Base-by-base conservation (phyloP, 805 yeast genomes). In the Wickerhamiella hasegawae region DNA sequence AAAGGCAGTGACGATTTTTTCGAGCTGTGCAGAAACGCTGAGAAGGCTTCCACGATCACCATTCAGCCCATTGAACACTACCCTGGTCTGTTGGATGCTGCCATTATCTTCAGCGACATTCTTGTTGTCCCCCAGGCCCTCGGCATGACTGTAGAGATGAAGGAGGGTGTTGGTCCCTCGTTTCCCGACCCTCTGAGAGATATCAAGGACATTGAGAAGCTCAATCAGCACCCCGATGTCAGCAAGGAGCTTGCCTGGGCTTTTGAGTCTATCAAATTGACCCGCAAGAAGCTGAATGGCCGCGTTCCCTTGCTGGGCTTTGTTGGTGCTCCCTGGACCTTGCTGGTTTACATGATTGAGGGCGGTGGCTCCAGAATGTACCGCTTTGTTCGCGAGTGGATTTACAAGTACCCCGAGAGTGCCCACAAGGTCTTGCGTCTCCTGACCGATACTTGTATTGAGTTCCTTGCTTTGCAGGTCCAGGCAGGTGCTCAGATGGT, bases 301-400 rank as follows among this genome's bases (percentile, higher is more conserved):
- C 70, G 93, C 49, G 96, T 85, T 10, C 98, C 98, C 20, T 63
- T 90, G 42, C 66, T 90, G 34, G 98, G 98, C 3, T 90, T 90
- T 59, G 80, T 84, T 46, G 98, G 98, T 36, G 95, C 94, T 6
- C 98, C 98, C 38, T 90, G 96, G 95, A 90, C 98, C 10, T 62
- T 90, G 40, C 66, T 90, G 62, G 94, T 85, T 25, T 90, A 90
- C 61, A 90, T 90, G 95, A 74, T 84, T 40, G 98, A 90, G 59
- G 98, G 98, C 35, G 94, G 93, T 45, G 94, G 96, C 14, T 76
- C 95, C 5, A 80, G 80, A 53, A 66, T 87, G 66, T 90, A 81
- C 63, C 69, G 94, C 53, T 84, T 68, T 51, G 94, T 83, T 35
- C 83, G 85, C 57, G 78, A 82, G 54, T 85, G 97, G 95, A 66